These are phyloP conservation scores for Perilla frutescens DNA, from an alignment of 257 asterid genomes.

Conservation along the genomic window DNA sequence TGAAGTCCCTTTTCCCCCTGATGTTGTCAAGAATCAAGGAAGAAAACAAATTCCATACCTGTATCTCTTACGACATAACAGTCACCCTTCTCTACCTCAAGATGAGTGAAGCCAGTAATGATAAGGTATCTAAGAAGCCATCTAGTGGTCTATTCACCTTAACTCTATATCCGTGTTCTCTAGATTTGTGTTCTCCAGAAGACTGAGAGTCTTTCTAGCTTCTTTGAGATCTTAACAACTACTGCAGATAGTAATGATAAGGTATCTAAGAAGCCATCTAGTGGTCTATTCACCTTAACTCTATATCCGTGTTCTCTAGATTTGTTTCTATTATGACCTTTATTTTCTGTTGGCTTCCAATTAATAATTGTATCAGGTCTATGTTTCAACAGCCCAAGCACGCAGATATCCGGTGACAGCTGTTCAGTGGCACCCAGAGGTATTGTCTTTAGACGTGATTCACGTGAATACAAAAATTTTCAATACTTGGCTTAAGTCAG, in stretches of 20 bases:
- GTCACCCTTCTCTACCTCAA: neutral
- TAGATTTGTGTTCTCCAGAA: too few relatives aligned
- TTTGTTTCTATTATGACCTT: neutral
- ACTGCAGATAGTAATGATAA: constrained; percentile 58
- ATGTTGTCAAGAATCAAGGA: neutral
- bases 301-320: neutral
- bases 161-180: too few relatives aligned
- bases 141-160: too few relatives aligned
- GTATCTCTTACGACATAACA: neutral
- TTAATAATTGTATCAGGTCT: constrained; percentile 52
- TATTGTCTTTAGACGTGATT: constrained; percentile 31
- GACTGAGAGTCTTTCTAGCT: constrained; percentile 52
- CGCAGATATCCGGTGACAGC: constrained; percentile 72
- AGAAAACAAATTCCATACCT: neutral
- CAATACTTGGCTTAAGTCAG: neutral
- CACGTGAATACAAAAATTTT: neutral
- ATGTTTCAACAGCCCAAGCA: constrained; percentile 76
- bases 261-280: constrained; percentile 48
- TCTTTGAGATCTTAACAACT: constrained; percentile 75
- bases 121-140: too few relatives aligned
- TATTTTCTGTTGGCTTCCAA: neutral
- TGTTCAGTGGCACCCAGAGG: constrained; percentile 94
- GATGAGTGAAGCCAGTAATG: neutral
- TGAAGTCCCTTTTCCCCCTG: neutral
- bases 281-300: constrained; percentile 4